Conservation (phyloP, 306 rosid genomes). For the Ormosia emarginata region DNA sequence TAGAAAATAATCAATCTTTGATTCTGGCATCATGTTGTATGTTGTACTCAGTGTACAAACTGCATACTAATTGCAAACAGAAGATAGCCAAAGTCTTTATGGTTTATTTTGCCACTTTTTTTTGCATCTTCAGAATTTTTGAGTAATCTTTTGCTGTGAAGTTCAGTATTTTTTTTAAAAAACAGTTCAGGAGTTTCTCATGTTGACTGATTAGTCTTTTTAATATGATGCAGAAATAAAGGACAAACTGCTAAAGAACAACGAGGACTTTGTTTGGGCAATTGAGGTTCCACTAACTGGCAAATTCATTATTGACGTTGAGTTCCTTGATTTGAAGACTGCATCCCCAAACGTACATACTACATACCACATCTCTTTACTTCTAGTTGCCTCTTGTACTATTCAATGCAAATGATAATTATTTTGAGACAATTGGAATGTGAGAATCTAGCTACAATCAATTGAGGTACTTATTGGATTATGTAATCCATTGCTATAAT, state of each 20-base stretch:
- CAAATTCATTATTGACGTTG: constrained; percentile 89
- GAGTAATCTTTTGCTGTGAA: neutral
- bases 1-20: neutral
- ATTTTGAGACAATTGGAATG: neutral
- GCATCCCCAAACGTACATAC: constrained; percentile 54
- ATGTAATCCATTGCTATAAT: neutral
- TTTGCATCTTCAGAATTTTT: neutral
- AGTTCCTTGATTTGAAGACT: constrained; percentile 90
- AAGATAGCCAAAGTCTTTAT: neutral
- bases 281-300: constrained; percentile 92
- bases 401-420: constrained; percentile 9
- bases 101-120: neutral
- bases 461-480: neutral
- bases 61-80: neutral
- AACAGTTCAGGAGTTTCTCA: neutral
- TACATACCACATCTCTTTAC: neutral
- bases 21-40: neutral
- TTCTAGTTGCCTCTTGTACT: neutral
- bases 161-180: neutral
- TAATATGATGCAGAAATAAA: constrained; percentile 50
- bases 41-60: neutral
- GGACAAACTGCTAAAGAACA: constrained; percentile 74
- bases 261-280: constrained; percentile 92
- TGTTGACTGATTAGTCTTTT: constrained; percentile 7
- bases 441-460: constrained; percentile 6